phyloP scores from a whole-genome alignment of 2,329 filamentous ascomycete genomes.

The Bisporella sp. region DNA sequence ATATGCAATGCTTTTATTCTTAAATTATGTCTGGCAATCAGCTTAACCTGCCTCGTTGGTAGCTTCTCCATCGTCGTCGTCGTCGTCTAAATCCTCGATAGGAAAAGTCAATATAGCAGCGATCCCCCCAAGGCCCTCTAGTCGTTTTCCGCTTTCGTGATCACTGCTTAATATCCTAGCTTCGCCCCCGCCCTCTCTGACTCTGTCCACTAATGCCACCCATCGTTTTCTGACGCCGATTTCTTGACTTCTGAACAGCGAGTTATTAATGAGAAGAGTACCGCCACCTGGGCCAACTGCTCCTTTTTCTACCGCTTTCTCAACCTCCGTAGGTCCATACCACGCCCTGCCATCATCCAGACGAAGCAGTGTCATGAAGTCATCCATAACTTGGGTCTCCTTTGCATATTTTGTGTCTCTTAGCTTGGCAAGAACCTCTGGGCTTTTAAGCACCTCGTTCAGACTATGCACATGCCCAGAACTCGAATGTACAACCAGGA shows the following conservation, averaged over 20 bases:
- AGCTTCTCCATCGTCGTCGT: slow-evolving; percentile 37
- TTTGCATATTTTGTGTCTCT: slow-evolving; percentile 82
- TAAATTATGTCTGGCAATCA: too few species aligned
- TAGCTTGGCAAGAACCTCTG: slow-evolving; percentile 69
- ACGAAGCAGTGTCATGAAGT: slow-evolving; percentile 70
- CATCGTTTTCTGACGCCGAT: slow-evolving; percentile 71
- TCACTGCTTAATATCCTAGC: slow-evolving; percentile 84
- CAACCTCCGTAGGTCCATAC: slow-evolving; percentile 80
- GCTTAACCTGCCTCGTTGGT: neutral
- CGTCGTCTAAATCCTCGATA: slow-evolving; percentile 71
- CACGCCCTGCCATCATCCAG: slow-evolving; percentile 83
- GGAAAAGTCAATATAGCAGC: slow-evolving; percentile 90
- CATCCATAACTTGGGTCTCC: slow-evolving; percentile 79
- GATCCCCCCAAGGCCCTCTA: slow-evolving; percentile 80
- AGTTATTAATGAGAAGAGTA: slow-evolving; percentile 78
- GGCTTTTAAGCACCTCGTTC: slow-evolving; percentile 77
- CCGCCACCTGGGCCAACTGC: slow-evolving; percentile 84
- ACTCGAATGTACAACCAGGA: slow-evolving; percentile 72
- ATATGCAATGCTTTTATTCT: too few species aligned
- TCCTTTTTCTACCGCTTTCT: slow-evolving; percentile 75
- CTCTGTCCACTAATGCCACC: slow-evolving; percentile 79
- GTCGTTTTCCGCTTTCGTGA: slow-evolving; percentile 83
- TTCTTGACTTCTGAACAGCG: slow-evolving; percentile 77
- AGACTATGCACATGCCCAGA: slow-evolving; percentile 83
- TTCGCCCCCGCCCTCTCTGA: slow-evolving; percentile 81